Percentiles rank a stretch among this genome's conserved stretches.
Evolutionary conservation across 208 protist species (phyloP).

Genomic region (Wallacemonas rigidus): DNA sequence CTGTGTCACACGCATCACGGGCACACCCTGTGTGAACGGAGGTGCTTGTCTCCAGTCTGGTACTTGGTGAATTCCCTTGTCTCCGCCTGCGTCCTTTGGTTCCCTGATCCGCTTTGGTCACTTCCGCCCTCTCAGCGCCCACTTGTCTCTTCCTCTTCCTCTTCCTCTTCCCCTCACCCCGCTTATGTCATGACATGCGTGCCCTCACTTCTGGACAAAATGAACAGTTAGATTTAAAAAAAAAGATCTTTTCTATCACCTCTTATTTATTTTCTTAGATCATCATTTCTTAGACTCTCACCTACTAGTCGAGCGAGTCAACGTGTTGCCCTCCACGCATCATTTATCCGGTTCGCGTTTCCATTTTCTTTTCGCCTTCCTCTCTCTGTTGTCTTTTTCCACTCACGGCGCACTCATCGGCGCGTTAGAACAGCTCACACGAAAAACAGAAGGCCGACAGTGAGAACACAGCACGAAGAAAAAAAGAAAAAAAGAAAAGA

Average conservation of each 20-base stretch:
- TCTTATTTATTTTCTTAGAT: slow-evolving; percentile 19
- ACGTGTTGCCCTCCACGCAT: background rate
- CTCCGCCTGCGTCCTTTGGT: too few species aligned
- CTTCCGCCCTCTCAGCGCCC: background rate
- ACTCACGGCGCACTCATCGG: too few species aligned
- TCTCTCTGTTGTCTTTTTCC: too few species aligned
- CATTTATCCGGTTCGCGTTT: background rate
- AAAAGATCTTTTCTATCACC: background rate
- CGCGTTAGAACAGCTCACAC: too few species aligned
- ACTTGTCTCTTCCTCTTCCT: slow-evolving; percentile 13
- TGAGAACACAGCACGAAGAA: background rate
- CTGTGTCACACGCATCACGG: too few species aligned
- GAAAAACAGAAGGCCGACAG: background rate
- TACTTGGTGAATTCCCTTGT: too few species aligned
- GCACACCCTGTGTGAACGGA: too few species aligned
- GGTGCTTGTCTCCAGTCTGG: too few species aligned
- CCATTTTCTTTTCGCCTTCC: too few species aligned
- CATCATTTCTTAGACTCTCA: background rate
- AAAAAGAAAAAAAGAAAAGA: slow-evolving; percentile 9
- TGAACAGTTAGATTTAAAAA: too few species aligned
- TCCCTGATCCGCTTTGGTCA: background rate
- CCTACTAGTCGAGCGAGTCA: background rate
- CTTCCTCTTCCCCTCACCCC: background rate
- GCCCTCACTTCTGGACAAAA: too few species aligned
- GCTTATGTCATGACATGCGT: background rate